Conservation (phyloP, 2,329 filamentous ascomycete genomes). For the Nectriaceae sp. region DNA sequence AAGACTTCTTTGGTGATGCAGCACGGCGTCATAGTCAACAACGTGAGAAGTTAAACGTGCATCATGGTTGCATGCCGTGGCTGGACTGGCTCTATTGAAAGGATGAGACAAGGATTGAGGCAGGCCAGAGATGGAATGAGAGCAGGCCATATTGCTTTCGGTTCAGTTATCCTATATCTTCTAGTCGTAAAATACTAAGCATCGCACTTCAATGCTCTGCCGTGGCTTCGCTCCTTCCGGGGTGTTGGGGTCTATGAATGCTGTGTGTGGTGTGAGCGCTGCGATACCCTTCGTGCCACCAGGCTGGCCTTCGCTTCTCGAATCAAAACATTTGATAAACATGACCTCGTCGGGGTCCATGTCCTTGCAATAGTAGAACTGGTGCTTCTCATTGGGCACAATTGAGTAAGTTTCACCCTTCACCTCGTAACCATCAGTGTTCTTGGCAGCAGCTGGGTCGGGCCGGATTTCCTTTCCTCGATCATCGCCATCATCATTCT, state of each 20-base stretch:
- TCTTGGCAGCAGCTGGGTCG: conserved; percentile 15
- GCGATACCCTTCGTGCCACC: conserved; percentile 20
- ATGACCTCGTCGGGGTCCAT: conserved; percentile 30
- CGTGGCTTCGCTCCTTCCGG: conserved; percentile 20
- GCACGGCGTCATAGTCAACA: too few relatives aligned
- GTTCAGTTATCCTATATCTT: too few relatives aligned
- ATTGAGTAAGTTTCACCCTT: conserved; percentile 26
- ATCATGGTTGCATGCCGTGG: too few relatives aligned
- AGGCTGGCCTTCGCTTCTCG: conserved; percentile 25
- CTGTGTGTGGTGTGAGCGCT: conserved; percentile 25
- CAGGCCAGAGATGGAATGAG: too few relatives aligned
- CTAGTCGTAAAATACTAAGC: too few relatives aligned
- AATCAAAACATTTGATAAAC: conserved; percentile 31
- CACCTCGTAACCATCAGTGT: conserved; percentile 22
- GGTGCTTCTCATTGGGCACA: conserved; percentile 20
- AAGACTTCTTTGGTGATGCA: too few relatives aligned
- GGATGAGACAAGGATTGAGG: too few relatives aligned
- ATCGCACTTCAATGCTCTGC: too few relatives aligned
- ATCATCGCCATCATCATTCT: conserved; percentile 21
- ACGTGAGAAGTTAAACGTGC: too few relatives aligned
- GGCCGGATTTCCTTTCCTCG: conserved; percentile 24
- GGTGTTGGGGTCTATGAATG: conserved; percentile 24
- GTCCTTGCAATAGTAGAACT: conserved; percentile 28
- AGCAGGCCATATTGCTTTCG: too few relatives aligned
- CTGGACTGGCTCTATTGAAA: too few relatives aligned